These are phyloP conservation scores for Colletotrichum sp. DNA, from an alignment of 2,329 filamentous ascomycete species.

Conservation along the genomic window DNA sequence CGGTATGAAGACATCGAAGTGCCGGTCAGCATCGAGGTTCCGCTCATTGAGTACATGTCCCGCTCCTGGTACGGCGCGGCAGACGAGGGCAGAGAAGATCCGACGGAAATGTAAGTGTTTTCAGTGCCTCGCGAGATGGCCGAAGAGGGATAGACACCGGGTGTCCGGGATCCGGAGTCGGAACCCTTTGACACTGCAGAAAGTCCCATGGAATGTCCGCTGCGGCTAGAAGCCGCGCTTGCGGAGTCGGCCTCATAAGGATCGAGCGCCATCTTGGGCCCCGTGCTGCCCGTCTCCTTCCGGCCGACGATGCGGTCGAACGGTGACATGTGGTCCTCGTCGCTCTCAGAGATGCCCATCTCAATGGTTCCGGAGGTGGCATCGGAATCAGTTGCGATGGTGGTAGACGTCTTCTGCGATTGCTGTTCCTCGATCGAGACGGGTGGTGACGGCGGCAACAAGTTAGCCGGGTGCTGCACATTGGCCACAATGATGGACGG, in stretches of 20 bases:
- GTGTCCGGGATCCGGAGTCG: constrained; percentile 53
- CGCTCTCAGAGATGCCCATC: constrained; percentile 71
- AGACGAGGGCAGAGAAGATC: constrained; percentile 58
- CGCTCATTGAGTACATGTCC: constrained; percentile 64
- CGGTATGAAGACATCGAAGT: constrained; percentile 54
- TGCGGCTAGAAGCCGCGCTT: constrained; percentile 70
- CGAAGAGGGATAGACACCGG: constrained; percentile 54
- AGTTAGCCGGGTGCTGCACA: constrained; percentile 82
- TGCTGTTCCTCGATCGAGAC: constrained; percentile 78
- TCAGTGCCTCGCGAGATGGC: constrained; percentile 60
- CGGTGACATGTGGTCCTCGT: constrained; percentile 79
- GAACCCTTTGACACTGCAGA: constrained; percentile 65
- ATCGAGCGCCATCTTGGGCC: constrained; percentile 60
- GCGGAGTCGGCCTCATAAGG: constrained; percentile 60
- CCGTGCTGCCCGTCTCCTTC: constrained; percentile 55
- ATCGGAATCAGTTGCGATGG: constrained; percentile 57
- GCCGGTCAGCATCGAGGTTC: constrained; percentile 44
- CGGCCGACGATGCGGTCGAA: constrained; percentile 77
- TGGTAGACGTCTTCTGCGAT: constrained; percentile 54
- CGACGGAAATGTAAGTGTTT: constrained; percentile 72
- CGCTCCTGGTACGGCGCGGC: constrained; percentile 33
- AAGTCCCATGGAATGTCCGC: constrained; percentile 44
- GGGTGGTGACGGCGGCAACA: constrained; percentile 81
- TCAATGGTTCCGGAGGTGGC: constrained; percentile 61
- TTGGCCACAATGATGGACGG: constrained; percentile 81